A percentile compares a stretch with the other conserved stretches of the same genome.
Evolutionary conservation across 1,284 basidiomycete species (phyloP).

Genomic region (Stygiomarasmius scandens): DNA sequence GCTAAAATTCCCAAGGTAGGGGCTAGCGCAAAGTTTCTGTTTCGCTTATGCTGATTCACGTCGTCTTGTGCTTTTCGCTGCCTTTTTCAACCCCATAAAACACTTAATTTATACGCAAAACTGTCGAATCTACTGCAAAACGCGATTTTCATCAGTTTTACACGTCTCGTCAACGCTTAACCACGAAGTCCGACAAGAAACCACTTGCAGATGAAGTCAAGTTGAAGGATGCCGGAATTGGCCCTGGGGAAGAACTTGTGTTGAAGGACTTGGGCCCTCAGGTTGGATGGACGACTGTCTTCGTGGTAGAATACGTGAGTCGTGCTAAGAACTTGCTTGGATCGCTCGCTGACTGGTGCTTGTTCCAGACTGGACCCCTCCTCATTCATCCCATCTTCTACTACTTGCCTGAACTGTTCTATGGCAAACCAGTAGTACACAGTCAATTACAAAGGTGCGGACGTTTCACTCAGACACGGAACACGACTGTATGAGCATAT

Average conservation of each 20-base stretch:
- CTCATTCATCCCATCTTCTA: constrained; percentile 91
- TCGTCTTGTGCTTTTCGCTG: neutral
- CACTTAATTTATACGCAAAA: neutral
- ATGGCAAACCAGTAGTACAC: constrained; percentile 69
- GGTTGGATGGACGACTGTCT: constrained; percentile 84
- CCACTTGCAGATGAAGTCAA: constrained; percentile 65
- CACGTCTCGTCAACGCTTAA: constrained; percentile 72
- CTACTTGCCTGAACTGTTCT: constrained; percentile 69
- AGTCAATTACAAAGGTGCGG: constrained; percentile 78
- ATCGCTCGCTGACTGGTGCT: constrained; percentile 2
- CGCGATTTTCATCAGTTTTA: constrained; percentile 56
- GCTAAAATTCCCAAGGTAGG: constrained; percentile 63
- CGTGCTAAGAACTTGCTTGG: neutral
- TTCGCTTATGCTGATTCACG: neutral
- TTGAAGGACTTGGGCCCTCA: constrained; percentile 92
- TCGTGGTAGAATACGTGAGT: constrained; percentile 89
- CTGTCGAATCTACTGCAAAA: neutral
- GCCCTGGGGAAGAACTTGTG: constrained; percentile 60
- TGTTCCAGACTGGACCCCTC: constrained; percentile 78
- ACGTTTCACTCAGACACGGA: too few species aligned
- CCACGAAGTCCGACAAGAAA: constrained; percentile 61
- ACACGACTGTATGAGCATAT: neutral
- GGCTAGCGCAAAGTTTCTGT: constrained; percentile 7
- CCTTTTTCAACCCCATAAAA: too few species aligned
- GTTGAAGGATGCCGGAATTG: constrained; percentile 59